phyloP scores from a whole-genome alignment of 768 basidiomycete genomes.

The Termitomyces sp. region DNA sequence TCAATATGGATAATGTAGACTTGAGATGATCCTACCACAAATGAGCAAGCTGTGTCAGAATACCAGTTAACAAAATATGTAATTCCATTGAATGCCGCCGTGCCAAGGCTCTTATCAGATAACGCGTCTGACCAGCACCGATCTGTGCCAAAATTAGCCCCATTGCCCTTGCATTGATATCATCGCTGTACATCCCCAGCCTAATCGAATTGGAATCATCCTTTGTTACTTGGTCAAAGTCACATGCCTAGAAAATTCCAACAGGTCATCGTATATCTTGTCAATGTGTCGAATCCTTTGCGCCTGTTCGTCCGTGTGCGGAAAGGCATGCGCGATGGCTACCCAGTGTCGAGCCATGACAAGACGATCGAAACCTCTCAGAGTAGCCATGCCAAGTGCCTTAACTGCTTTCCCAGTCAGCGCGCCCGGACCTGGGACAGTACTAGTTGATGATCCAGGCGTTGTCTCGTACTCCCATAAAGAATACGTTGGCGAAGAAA shows the following conservation, averaged over 20 bases:
- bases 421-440: constrained; percentile 32
- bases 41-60: constrained; percentile 13
- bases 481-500: constrained; percentile 1
- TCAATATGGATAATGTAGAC: background rate
- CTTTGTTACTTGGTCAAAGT: too few species aligned
- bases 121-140: constrained; percentile 13
- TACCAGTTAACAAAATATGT: constrained; percentile 13
- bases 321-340: constrained; percentile 17
- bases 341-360: constrained; percentile 21
- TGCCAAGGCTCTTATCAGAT: constrained; percentile 12
- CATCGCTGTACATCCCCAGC: constrained; percentile 15
- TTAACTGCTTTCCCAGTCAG: constrained; percentile 43
- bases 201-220: background rate
- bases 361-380: constrained; percentile 40
- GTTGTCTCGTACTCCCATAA: constrained; percentile 10
- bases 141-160: constrained; percentile 15
- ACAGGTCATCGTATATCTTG: constrained; percentile 17
- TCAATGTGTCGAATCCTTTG: constrained; percentile 13
- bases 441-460: constrained; percentile 21
- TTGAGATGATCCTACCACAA: constrained; percentile 8
- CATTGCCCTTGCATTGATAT: constrained; percentile 8
- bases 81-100: constrained; percentile 14
- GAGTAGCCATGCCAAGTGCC: constrained; percentile 49
- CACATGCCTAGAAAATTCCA: constrained; percentile 23
- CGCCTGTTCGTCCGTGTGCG: constrained; percentile 21